Evolutionary conservation across 2,329 filamentous ascomycete species (phyloP), one percentile per base, ranked within the genome.

Genomic region (Diplocarpon mali): DNA sequence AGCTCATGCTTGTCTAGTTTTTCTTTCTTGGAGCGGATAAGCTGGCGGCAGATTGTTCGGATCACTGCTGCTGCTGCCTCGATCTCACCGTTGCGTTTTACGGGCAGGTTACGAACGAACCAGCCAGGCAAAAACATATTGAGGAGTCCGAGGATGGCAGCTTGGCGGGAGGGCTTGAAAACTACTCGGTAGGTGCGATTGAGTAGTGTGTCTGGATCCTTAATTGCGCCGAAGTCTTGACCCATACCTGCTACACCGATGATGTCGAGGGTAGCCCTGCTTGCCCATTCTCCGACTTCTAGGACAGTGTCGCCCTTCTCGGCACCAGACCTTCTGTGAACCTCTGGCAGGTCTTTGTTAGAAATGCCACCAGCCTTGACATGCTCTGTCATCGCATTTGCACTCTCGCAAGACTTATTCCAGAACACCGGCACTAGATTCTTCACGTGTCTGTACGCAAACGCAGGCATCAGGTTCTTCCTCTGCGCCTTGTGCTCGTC

Each of bases 381-480:
- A 20, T 71, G 63, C 8, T 65, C 61, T 1, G 69, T 72, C 62
- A 94, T 80, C 40, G 73, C 72, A 15, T 73, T 64, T 5, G 80
- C 77, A 55, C 81, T 74, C 60, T 90, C 80, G 7, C 73, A 64
- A 1, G 80, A 75, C 64, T 93, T 94, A 15, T 65, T 57, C 87
- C 87, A 95, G 63, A 95, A 94, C 5, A 83, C 67, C 0, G 86
- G 82, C 56, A 93, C 92, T 12, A 95, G 67, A 47, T 90, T 75
- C 60, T 92, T 93, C 61, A 94, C 70, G 57, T 93, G 85, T 16
- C 87, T 76, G 59, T 86, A 93, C n/a, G 79, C 73, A 62, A 95
- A 95, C 2, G 86, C 85, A 0, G 87, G 87, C 66, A 82, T 77
- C 14, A 94, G 73, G 46, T 82, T 79, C 61, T 84, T 88, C 38